phyloP scores from a whole-genome alignment of 2,329 filamentous ascomycete genomes.

The Coniochaeta sp. region DNA sequence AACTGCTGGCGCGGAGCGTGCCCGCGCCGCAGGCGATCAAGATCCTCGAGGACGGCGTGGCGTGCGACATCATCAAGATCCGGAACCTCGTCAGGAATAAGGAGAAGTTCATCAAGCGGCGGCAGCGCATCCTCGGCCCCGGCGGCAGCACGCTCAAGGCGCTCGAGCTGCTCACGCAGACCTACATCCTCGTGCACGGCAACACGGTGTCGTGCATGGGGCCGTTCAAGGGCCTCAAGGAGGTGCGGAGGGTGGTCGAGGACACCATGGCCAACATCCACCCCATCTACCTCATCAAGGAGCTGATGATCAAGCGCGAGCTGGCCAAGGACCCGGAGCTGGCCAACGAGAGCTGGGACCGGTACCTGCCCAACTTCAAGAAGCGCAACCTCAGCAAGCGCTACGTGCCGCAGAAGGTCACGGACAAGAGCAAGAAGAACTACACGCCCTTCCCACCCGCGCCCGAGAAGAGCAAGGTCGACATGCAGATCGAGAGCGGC shows the following conservation, averaged over 20 bases:
- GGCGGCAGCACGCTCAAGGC: conserved; percentile 91
- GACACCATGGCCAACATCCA: conserved; percentile 98
- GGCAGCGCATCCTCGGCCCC: conserved; percentile 87
- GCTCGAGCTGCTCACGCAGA: conserved; percentile 81
- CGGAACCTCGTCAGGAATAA: conserved; percentile 85
- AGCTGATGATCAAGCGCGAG: conserved; percentile 80
- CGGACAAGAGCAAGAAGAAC: conserved; percentile 85
- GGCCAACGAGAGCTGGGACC: conserved; percentile 85
- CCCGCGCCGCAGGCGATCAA: conserved; percentile 90
- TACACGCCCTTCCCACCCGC: conserved; percentile 97
- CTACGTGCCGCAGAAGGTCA: conserved; percentile 74
- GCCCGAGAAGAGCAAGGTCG: conserved; percentile 98
- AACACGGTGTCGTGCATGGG: conserved; percentile 94
- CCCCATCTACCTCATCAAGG: conserved; percentile 74
- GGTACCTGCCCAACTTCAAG: conserved; percentile 96
- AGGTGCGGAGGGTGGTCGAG: conserved; percentile 80
- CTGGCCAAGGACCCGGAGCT: conserved; percentile 75
- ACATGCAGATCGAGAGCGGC: conserved; percentile 94
- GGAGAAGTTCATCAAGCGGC: conserved; percentile 88
- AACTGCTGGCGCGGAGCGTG: conserved; percentile 83
- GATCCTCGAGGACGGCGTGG: conserved; percentile 85
- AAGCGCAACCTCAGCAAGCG: conserved; percentile 83
- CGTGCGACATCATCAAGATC: conserved; percentile 95
- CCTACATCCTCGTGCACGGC: conserved; percentile 92
- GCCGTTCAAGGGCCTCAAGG: conserved; percentile 86